Evolutionary conservation across 1,284 basidiomycete genomes (phyloP), one percentile per base, ranked within the genome.

Genomic region (Leccinum variabile): DNA sequence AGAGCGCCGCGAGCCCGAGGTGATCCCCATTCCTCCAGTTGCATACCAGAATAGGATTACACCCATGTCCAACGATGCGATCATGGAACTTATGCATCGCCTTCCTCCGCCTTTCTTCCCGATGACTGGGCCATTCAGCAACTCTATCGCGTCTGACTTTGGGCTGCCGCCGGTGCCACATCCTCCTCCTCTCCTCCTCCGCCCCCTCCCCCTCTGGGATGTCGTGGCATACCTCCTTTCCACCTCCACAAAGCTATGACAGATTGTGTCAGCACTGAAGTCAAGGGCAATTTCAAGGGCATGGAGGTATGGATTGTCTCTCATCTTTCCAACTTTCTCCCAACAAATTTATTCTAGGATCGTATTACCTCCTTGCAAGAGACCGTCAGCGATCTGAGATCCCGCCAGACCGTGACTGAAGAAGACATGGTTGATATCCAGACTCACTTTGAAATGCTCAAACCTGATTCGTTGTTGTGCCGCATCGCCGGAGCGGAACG

Each of bases 361-460:
- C 73, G 65, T 25, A 61, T 77, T n/a, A 46, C 63, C 7, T 7
- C 54, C 8, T 61, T 74, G 64, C 72, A 72, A 11, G 65, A 58
- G 11, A 65, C 54, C 1, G 46, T 76, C 30, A 30, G 28, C 22
- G 63, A 62, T 35, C 58, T 77, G 2, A 66, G 62, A 37, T 67
- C 65, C 11, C 74, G 74, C 28, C 74, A 76, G 53, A 44, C 59
- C 0, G 60, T 63, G 22, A 68, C 70, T 4, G 74, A 76, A 44
- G 70, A 75, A 10, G 76, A 79, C 46, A 72, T 84, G 49, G 75
- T 80, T 52, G 79, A 80, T n/a, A 74, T 80, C 35, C 70, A 81
- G 30, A 72, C 72, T 9, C 79, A 81, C 49, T 71, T 81, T 32
- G 76, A 80, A 35, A 73, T 72, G n/a, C 74, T 80, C 18, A 80